Base-by-base conservation (phyloP, 2,329 filamentous ascomycete species). In the Aspergillus texensis region DNA sequence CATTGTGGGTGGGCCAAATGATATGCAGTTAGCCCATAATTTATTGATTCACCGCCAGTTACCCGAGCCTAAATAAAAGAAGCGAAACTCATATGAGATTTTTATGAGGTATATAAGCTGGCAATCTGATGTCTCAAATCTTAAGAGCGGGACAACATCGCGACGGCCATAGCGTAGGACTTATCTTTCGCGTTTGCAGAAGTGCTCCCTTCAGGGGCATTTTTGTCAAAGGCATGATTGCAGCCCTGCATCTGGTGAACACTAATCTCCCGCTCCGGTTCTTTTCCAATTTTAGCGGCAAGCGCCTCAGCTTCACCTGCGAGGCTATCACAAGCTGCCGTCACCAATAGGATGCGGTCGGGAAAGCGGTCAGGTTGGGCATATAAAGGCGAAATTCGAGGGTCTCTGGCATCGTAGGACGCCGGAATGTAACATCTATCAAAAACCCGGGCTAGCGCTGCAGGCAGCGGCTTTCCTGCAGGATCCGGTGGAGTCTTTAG, bases 151-250 rank as follows among this genome's bases (percentile, higher is more conserved):
- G 32, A 58, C 62, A 76, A 61, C 68, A 77, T 69, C 14, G 76
- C 67, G 52, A 77, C 67, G 3, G 71, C 75, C 62, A 79, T 59
- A 2, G 62, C 62, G 65, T 81, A 80, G 14, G 74, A 74, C 61
- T 74, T 72, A 28, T 78, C 72, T 60, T 72, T 76, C n/a, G 71
- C 72, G 57, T 71, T 61, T 26, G 64, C 66, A 52, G 76, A 64
- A 50, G 70, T 62, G 12, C 72, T 72, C 28, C 72, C 76, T 32
- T 69, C 61, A 53, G 59, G 62, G 8, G 70, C 65, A n/a, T 58
- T 66, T 64, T 80, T 79, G 60, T 81, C 78, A 70, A 75, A 81
- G n/a, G 59, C 79, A 66, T 82, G 79, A 41, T 68, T 69, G 58
- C 76, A 77, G 5, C 70, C 72, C 45, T 74, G 66, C 71, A 79